These are phyloP conservation scores for Solanum etuberosum DNA, from an alignment of 257 asterid species.

Conservation along the genomic window DNA sequence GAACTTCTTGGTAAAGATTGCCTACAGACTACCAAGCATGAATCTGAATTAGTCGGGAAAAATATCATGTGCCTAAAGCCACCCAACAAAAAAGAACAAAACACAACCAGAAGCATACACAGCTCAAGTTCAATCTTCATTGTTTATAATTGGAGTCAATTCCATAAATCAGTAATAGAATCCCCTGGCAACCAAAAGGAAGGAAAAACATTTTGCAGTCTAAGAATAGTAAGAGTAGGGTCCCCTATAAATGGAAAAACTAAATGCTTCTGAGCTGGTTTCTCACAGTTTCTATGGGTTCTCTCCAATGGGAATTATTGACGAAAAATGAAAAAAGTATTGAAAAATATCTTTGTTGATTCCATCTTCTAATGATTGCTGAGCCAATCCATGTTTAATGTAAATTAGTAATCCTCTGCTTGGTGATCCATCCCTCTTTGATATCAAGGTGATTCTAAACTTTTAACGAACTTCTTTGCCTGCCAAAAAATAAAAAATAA, in stretches of 20 bases:
- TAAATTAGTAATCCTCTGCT: neutral
- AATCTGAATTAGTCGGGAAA: neutral
- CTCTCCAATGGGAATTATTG: neutral
- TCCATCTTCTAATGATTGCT: neutral
- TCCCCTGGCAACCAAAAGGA: neutral
- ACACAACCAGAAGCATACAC: neutral
- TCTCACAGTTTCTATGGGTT: neutral
- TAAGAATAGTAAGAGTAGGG: neutral
- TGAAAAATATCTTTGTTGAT: neutral
- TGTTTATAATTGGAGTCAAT: neutral
- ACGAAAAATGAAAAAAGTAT: neutral
- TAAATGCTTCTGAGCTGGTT: neutral
- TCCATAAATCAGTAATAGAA: neutral
- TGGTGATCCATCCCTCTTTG: neutral
- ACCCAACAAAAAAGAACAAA: neutral
- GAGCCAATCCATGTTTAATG: neutral
- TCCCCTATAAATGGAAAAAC: neutral
- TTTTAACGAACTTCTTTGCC: conserved; percentile 68
- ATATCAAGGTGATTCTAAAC: conserved; percentile 44
- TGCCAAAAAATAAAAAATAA: conserved; percentile 10
- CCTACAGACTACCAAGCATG: neutral
- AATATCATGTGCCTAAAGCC: neutral
- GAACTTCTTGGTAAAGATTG: neutral
- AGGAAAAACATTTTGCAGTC: neutral
- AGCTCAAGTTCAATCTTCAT: neutral